Evolutionary conservation across 257 asterid genomes (phyloP), one percentile per base, ranked within the genome.

Genomic region (Plectranthus barbatus): DNA sequence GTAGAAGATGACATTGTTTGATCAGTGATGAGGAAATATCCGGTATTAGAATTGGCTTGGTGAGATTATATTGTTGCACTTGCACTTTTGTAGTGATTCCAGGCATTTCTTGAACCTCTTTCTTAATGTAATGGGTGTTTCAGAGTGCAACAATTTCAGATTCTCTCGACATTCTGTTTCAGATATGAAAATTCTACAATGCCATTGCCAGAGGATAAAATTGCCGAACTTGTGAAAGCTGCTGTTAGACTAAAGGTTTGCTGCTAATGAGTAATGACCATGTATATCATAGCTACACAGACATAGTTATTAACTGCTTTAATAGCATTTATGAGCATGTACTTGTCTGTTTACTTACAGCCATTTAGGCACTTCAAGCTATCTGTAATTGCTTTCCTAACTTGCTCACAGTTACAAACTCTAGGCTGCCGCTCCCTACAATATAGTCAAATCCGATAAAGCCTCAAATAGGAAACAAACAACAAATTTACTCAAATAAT

Each of bases 131-230:
- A 82, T 91, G 89, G 99, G 96, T 93, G 59, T 93, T 93, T 69
- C 99, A 93, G 78, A 93, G 99, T 77, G 96, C 97, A 26, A 97
- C 99, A 4, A 96, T 93, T 70, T 90, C 90, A 67, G 97, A 93
- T 85, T 93, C 99, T 13, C 59, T 17, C 46, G 6, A 49, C 50
- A 52, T 45, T 61, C 64, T 56, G 45, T 58, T 67, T 59, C 77
- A 92, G 99, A 67, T 89, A 93, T 51, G 99, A 93, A 79, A 90
- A 93, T 77, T 93, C 99, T 29, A 75, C 81, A 33, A 90, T 90
- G 96, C n/a, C n/a, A n/a, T n/a, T n/a, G n/a, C 86, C 92, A 0
- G 91, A 71, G 76, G 92, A 87, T 75, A 86, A 87, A 74, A 87
- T 93, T 73, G 79, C 90, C 7, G 70, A 76, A 86, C 88, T 90